Percentiles rank a stretch among this genome's conserved stretches.
Evolutionary conservation across 2,329 filamentous ascomycete genomes (phyloP).

Genomic region (Teratosphaeria zuluensis): DNA sequence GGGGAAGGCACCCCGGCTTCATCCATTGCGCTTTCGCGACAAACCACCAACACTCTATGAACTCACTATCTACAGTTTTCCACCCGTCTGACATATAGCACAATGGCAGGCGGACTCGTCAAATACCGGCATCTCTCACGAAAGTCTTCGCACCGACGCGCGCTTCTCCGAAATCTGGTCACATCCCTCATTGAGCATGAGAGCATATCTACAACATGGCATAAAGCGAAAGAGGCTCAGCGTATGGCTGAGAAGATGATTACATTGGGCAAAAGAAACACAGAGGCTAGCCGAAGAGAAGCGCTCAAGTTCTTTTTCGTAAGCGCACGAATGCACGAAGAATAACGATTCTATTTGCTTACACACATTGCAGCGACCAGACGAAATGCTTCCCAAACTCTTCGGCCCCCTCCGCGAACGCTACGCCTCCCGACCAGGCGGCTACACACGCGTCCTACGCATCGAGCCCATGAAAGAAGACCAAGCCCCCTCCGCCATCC

Average conservation of each 20-base stretch:
- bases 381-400: conserved; percentile 69
- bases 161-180: conserved; percentile 88
- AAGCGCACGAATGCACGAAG: conserved; percentile 17
- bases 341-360: no score
- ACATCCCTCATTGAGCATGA: conserved; percentile 91
- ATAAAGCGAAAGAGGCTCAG: conserved; percentile 96
- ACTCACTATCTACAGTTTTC: background rate
- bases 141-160: conserved; percentile 76
- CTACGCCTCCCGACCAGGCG: conserved; percentile 70
- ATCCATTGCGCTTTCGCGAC: background rate
- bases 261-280: conserved; percentile 87
- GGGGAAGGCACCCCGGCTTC: background rate
- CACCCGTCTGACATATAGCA: conserved; percentile 6
- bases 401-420: conserved; percentile 73
- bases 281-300: conserved; percentile 63
- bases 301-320: conserved; percentile 75
- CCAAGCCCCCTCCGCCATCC: conserved; percentile 79
- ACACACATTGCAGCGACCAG: no score
- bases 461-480: conserved; percentile 83
- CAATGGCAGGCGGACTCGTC: conserved; percentile 75
- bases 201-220: conserved; percentile 87
- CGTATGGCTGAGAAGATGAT: conserved; percentile 88
- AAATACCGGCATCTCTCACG: conserved; percentile 87
- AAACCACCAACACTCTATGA: background rate
- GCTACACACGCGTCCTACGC: conserved; percentile 89